These are phyloP conservation scores for Golubevia pallescens DNA, from an alignment of 1,284 basidiomycete species.

Conservation along the genomic window DNA sequence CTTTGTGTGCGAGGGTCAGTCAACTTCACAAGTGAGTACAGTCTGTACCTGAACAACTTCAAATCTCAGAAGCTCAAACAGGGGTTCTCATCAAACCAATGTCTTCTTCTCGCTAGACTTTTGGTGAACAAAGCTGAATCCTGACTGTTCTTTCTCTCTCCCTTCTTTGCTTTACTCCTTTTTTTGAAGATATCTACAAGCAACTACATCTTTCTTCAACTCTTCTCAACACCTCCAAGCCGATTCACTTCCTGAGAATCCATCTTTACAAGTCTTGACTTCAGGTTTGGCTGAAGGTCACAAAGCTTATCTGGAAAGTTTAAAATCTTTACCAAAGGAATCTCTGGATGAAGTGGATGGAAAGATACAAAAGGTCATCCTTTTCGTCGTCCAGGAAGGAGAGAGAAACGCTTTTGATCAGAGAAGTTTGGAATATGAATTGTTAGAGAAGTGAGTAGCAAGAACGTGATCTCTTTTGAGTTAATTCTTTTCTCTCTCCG, in stretches of 20 bases:
- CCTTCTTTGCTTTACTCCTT: background rate
- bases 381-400: constrained; percentile 86
- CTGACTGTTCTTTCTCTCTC: background rate
- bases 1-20: constrained; percentile 76
- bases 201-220: background rate
- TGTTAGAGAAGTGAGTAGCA: constrained; percentile 74
- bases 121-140: background rate
- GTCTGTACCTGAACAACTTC: background rate
- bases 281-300: too few relatives aligned
- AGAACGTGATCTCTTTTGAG: background rate
- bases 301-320: constrained; percentile 67
- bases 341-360: background rate
- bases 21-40: constrained; percentile 78
- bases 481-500: background rate
- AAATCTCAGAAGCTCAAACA: background rate
- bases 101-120: background rate
- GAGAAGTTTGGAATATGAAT: constrained; percentile 82
- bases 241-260: background rate
- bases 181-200: background rate
- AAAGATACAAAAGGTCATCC: constrained; percentile 66
- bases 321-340: background rate
- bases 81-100: background rate
- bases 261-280: constrained; percentile 1
- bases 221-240: background rate
- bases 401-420: constrained; percentile 99